These are phyloP conservation scores for Cryoendolithus antarcticus DNA, from an alignment of 2,329 filamentous ascomycete genomes.

Conservation along the genomic window DNA sequence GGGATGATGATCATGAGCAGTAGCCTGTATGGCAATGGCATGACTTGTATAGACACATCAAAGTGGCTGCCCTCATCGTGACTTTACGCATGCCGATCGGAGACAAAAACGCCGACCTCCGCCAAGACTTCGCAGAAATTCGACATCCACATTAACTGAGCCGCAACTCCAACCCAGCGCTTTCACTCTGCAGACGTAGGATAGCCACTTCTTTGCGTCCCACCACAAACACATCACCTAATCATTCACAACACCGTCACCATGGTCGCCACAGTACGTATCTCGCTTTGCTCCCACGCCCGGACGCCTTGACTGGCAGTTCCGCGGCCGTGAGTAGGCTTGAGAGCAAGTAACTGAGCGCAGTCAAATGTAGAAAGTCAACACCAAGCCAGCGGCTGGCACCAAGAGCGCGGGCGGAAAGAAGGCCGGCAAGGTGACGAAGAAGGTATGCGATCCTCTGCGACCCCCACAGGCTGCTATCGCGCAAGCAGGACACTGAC, in stretches of 20 bases:
- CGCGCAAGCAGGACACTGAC: slow-evolving; percentile 1
- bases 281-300: slow-evolving; percentile 86
- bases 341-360: slow-evolving; percentile 28
- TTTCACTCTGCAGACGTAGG: slow-evolving; percentile 59
- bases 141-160: no score
- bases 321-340: slow-evolving; percentile 63
- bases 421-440: slow-evolving; percentile 60
- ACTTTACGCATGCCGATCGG: no score
- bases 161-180: no score
- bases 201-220: slow-evolving; percentile 80
- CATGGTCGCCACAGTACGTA: slow-evolving; percentile 91
- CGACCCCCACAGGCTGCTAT: slow-evolving; percentile 1
- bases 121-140: no score
- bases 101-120: no score
- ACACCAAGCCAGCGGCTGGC: slow-evolving; percentile 28
- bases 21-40: no score
- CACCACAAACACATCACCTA: slow-evolving; percentile 19
- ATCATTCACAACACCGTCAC: slow-evolving; percentile 30
- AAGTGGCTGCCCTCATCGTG: no score
- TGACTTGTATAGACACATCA: no score
- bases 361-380: slow-evolving; percentile 49
- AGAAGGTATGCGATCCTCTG: slow-evolving; percentile 51
- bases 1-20: no score
- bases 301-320: slow-evolving; percentile 34
- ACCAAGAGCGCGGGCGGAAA: slow-evolving; percentile 24